Evolutionary conservation across 495 filamentous ascomycete species (phyloP).

Genomic region (Daldinia vernicosa): DNA sequence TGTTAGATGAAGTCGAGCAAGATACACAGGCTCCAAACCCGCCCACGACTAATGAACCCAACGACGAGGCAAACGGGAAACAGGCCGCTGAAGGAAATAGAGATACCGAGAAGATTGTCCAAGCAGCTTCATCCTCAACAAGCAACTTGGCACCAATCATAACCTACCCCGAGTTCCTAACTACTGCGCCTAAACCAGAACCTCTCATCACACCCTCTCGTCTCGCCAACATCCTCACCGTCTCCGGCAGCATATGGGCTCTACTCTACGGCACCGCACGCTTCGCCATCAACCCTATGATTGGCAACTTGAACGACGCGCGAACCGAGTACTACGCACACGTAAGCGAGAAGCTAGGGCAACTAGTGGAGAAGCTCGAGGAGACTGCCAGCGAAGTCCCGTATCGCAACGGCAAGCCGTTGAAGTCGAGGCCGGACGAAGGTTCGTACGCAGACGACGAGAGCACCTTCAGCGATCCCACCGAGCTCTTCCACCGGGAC

Average conservation of each 20-base stretch:
- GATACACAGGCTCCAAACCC: constrained; percentile 43
- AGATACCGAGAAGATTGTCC: constrained; percentile 13
- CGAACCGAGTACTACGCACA: constrained; percentile 82
- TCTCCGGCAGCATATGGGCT: constrained; percentile 73
- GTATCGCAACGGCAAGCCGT: constrained; percentile 36
- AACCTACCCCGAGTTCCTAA: constrained; percentile 95
- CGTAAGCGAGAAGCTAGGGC: constrained; percentile 67
- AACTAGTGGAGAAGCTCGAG: constrained; percentile 79
- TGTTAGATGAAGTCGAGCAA: constrained; percentile 62
- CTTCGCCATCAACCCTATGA: constrained; percentile 85
- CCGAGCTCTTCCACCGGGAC: constrained; percentile 91
- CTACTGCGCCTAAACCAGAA: constrained; percentile 64
- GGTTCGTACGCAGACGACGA: constrained; percentile 47
- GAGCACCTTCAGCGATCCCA: constrained; percentile 67
- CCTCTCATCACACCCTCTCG: constrained; percentile 80
- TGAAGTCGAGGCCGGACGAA: constrained; percentile 28
- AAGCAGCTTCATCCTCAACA: constrained; percentile 31
- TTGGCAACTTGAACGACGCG: constrained; percentile 73
- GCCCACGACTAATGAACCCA: constrained; percentile 26
- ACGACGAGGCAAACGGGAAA: constrained; percentile 21
- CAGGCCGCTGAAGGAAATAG: constrained; percentile 32
- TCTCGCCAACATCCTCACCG: constrained; percentile 80
- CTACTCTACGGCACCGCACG: constrained; percentile 83
- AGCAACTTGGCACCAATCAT: constrained; percentile 83
- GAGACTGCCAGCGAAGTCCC: constrained; percentile 68